Base-by-base conservation (phyloP, 2,329 filamentous ascomycete genomes). In the Incumbomyces lentus region DNA sequence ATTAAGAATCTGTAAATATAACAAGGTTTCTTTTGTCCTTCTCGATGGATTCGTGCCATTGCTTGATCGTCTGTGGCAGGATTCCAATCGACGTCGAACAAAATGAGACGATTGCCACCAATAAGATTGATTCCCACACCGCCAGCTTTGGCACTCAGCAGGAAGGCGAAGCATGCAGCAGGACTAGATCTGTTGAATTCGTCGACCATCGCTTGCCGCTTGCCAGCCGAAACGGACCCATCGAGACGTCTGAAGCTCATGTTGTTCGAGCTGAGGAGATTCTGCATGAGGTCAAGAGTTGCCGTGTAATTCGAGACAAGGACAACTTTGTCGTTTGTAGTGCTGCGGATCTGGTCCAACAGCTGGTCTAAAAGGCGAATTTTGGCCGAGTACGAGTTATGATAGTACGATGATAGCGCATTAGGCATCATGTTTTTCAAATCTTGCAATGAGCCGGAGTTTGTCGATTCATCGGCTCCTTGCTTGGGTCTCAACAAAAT, bases 51-150 rank as follows among this genome's bases (percentile, higher is more conserved):
- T 12, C 82, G 77, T 11, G 81, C 82, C 80, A 86, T 85, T 6
- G 82, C 82, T 60, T 86, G 82, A 16, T 82, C 66, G 56, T 86
- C 82, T 0, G 79, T 83, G 0, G 81, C 79, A 1, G 82, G 82
- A 56, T 86, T 86, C 82, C 82, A 86, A 62, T 86, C 82, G 7
- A 83, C 75, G 55, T 86, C 82, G 55, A 84, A 86, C 1, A 86
- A 74, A 4, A 86, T 68, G 2, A 86, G 72, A 17, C 82, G 74
- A 29, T 78, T 82, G 4, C 81, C 82, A 8, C 82, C 82, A 41
- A 82, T 80, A 3, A 86, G 70, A 55, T 86, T 86, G 38, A 86
- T 68, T 1, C 82, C 82, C 1, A 77, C 73, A 2, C 82, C 82
- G 4, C 82, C 82, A 34, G 81, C 78, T 62, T 85, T 86, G 1